These are phyloP conservation scores for Debaryomyces subglobosus DNA, from an alignment of 1,139 yeast species.

Conservation along the genomic window DNA sequence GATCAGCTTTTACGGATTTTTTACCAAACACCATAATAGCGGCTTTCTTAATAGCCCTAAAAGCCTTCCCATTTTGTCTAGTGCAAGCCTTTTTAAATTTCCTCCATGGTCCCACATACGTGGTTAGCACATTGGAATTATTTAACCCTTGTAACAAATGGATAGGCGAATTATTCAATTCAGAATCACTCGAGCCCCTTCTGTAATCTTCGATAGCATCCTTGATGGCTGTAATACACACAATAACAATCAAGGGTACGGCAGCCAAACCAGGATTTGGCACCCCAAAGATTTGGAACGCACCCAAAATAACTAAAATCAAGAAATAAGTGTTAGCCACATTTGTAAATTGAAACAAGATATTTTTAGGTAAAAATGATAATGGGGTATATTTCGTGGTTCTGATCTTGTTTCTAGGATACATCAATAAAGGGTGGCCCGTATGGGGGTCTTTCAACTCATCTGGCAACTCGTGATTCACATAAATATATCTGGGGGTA, in stretches of 20 bases:
- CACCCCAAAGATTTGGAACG: slow-evolving; percentile 89
- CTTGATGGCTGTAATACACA: slow-evolving; percentile 81
- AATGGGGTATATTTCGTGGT: slow-evolving; percentile 95
- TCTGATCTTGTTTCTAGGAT: slow-evolving; percentile 88
- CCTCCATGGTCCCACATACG: slow-evolving; percentile 67
- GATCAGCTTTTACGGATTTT: slow-evolving; percentile 30
- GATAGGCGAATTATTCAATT: slow-evolving; percentile 84
- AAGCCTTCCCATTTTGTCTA: slow-evolving; percentile 19
- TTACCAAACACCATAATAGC: slow-evolving; percentile 33
- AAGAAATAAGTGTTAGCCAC: slow-evolving; percentile 90
- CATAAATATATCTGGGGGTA: slow-evolving; percentile 42
- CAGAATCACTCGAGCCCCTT: slow-evolving; percentile 77
- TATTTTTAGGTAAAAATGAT: slow-evolving; percentile 83
- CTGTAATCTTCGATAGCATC: slow-evolving; percentile 95
- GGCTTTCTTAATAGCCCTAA: slow-evolving; percentile 26
- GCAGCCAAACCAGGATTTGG: slow-evolving; percentile 87
- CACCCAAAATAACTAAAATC: slow-evolving; percentile 79
- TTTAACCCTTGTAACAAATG: slow-evolving; percentile 71
- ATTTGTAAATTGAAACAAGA: slow-evolving; percentile 77
- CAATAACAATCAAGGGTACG: slow-evolving; percentile 93
- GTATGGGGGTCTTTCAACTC: slow-evolving; percentile 37
- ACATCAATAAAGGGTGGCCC: slow-evolving; percentile 59
- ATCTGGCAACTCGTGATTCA: slow-evolving; percentile 40
- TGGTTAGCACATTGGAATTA: slow-evolving; percentile 79
- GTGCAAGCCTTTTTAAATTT: slow-evolving; percentile 55